Conservation (phyloP, 2,329 filamentous ascomycete species). For the Tolypocladium sp. region DNA sequence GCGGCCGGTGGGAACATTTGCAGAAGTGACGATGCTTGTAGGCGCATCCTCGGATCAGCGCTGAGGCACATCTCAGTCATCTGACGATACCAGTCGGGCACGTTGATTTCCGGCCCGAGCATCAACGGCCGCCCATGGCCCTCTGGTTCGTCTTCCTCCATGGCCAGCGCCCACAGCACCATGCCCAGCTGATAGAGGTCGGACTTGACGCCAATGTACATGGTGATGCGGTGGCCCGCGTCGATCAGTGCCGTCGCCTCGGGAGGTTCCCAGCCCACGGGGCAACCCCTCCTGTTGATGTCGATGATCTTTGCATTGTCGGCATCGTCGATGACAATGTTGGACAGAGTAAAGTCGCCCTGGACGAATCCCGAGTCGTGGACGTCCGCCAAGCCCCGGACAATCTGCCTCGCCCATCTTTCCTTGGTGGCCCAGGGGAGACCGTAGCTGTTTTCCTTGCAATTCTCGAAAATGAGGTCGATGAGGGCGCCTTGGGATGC, state of each 20-base stretch:
- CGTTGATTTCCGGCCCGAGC: constrained; percentile 45
- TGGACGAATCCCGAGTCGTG: constrained; percentile 96
- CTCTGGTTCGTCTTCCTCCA: constrained; percentile 85
- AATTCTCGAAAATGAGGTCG: constrained; percentile 78
- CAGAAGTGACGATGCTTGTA: constrained; percentile 65
- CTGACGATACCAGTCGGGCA: constrained; percentile 71
- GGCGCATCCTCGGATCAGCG: constrained; percentile 60
- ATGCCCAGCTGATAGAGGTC: constrained; percentile 95
- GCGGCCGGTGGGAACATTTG: constrained; percentile 48
- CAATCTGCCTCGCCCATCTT: constrained; percentile 85
- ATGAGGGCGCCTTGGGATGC: constrained; percentile 81
- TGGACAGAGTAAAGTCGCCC: constrained; percentile 93
- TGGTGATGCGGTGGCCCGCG: constrained; percentile 80
- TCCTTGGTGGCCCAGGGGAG: constrained; percentile 65
- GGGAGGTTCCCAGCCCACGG: constrained; percentile 94
- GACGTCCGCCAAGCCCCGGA: constrained; percentile 81
- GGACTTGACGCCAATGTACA: constrained; percentile 98
- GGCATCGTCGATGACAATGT: constrained; percentile 82
- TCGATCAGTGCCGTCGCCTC: constrained; percentile 81
- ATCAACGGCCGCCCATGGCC: constrained; percentile 61
- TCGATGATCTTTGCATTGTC: constrained; percentile 95
- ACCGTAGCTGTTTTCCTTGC: constrained; percentile 44
- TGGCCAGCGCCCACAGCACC: constrained; percentile 89
- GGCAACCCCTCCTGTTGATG: constrained; percentile 94
- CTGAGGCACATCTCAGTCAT: constrained; percentile 72